Conservation (phyloP, 176 grass and related monocot genomes). For the Hsuehochloa calcarea region DNA sequence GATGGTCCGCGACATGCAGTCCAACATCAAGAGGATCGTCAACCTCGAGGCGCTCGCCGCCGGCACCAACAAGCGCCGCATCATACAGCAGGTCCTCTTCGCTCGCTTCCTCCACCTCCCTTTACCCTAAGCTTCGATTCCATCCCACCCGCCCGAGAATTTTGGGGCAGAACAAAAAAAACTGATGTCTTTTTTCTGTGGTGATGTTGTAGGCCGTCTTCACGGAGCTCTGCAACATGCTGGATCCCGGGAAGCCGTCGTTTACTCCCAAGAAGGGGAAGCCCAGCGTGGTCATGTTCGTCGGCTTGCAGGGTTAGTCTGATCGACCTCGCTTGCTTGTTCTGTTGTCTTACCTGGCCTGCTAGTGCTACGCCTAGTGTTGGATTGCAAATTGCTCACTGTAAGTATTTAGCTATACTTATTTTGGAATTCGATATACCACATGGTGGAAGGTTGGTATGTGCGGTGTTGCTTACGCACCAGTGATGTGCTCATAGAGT, state of each 20-base stretch:
- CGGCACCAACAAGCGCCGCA: slow-evolving; percentile 86
- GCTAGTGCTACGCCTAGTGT: not conserved
- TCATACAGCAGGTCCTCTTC: slow-evolving; percentile 66
- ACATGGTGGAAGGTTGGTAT: not conserved
- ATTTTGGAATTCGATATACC: not conserved
- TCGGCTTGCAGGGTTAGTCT: slow-evolving; percentile 82
- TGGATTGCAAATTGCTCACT: not conserved
- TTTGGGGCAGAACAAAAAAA: not conserved
- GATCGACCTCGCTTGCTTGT: not conserved
- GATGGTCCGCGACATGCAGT: slow-evolving; percentile 91
- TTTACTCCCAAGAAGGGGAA: slow-evolving; percentile 88
- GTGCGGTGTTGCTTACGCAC: not conserved
- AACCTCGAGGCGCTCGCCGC: slow-evolving; percentile 75
- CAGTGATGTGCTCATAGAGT: not conserved
- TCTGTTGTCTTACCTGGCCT: not conserved
- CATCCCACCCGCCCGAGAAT: not conserved
- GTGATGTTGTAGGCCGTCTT: slow-evolving; percentile 51
- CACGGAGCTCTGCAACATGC: slow-evolving; percentile 91
- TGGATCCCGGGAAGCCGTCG: slow-evolving; percentile 83
- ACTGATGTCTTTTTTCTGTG: not conserved
- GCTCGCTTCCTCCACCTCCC: not conserved
- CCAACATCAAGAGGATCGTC: slow-evolving; percentile 88
- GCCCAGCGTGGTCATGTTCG: slow-evolving; percentile 80
- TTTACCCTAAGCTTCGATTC: not conserved
- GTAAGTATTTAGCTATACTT: not conserved